Evolutionary conservation across 345 rosid species (phyloP), one percentile per base, ranked within the genome.

Genomic region (Corchorus olitorius): DNA sequence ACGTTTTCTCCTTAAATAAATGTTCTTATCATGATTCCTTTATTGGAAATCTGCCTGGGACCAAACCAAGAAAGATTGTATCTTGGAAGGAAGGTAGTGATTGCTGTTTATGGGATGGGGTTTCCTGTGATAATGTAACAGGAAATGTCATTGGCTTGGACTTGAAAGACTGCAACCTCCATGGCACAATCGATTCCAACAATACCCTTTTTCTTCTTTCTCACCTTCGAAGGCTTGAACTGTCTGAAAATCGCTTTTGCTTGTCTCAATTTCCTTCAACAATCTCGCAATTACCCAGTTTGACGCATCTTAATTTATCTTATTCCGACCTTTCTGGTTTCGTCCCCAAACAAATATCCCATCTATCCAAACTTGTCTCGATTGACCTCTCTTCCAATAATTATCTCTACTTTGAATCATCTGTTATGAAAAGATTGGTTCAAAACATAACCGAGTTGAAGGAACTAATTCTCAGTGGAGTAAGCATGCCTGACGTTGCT

Each of bases 21-120:
- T 45, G 10, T 45, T 45, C 48, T 45, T 45, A 6, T 7, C 48
- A 45, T 8, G 48, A 9, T 45, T 0, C 9, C 0, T 89, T 4
- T 61, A 52, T 52, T 5, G 0, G 55, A 52, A 4, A 52, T 19
- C 27, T 19, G n/a, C n/a, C n/a, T n/a, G n/a, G n/a, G n/a, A n/a
- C n/a, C 0, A 11, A 1, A 8, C 69, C 50, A 65, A 45, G 0
- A 8, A 45, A 45, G 2, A 45, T 65, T 65, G 0, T 0, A 14
- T 77, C 74, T 0, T 81, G 78, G 84, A 76, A 68, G 11, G 70
- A 65, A 7, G 83, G 67, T 4, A 67, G 19, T 0, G 76, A 83
- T 67, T 83, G 84, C 56, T 83, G 86, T 67, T 74, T 20, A 4
- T 79, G 84, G 81, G 81, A 83, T 70, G 84, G 84, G 0, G 77